Conservation (phyloP, 1,284 basidiomycete species). For the Prillingera fragicola region DNA sequence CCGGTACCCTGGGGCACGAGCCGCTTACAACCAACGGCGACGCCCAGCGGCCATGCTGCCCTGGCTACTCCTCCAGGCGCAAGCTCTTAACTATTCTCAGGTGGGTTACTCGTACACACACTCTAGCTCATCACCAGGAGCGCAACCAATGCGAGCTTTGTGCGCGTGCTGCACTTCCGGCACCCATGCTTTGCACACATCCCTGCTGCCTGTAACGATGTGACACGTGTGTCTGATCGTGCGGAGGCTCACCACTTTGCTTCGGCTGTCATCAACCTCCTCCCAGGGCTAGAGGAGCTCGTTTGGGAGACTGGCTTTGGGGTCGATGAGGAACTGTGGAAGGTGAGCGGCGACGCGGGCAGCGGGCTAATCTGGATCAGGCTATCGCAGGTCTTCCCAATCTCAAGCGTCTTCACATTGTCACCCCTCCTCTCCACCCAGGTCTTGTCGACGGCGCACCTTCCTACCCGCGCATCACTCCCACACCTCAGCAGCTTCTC, state of each 20-base stretch:
- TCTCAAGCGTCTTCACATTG: slow-evolving; percentile 5
- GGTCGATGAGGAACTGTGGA: slow-evolving; percentile 10
- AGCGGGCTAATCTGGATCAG: slow-evolving; percentile 4
- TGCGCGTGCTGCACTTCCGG: slow-evolving; percentile 13
- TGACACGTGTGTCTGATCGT: slow-evolving; percentile 8
- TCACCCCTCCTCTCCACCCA: slow-evolving; percentile 6
- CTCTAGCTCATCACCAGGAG: background rate
- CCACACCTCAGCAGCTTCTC: slow-evolving; percentile 4
- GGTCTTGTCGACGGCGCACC: background rate
- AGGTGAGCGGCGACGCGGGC: background rate
- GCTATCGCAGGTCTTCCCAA: slow-evolving; percentile 4
- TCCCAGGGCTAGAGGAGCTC: slow-evolving; percentile 8
- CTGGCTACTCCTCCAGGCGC: slow-evolving; percentile 1
- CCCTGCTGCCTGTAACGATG: slow-evolving; percentile 5
- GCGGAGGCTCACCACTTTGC: slow-evolving; percentile 13
- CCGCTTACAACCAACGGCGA: background rate
- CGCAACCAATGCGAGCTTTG: slow-evolving; percentile 5
- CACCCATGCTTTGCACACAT: slow-evolving; percentile 14
- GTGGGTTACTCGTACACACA: slow-evolving; percentile 1
- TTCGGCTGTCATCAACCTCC: slow-evolving; percentile 4
- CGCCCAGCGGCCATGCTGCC: slow-evolving; percentile 7
- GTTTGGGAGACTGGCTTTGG: slow-evolving; percentile 19
- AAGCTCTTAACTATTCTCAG: slow-evolving; percentile 5
- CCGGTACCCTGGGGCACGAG: slow-evolving; percentile 7
- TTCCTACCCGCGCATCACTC: slow-evolving; percentile 11